Conservation (phyloP, 352 stramenopile species). For the Globisporangium cederbergense region DNA sequence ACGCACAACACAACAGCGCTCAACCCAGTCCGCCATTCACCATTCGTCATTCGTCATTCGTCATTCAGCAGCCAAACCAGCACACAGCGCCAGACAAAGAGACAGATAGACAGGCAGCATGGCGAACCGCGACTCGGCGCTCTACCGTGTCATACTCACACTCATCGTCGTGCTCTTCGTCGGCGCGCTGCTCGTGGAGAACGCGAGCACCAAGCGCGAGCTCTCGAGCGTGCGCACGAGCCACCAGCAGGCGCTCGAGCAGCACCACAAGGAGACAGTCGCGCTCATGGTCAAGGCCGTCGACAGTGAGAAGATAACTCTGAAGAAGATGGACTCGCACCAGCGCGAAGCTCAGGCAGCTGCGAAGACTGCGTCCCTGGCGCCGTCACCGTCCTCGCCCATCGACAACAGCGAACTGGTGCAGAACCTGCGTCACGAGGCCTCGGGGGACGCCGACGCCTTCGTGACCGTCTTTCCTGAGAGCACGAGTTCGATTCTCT, state of each 20-base stretch:
- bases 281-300: neutral
- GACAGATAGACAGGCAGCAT: neutral
- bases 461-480: neutral
- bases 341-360: no score
- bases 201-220: constrained; percentile 10
- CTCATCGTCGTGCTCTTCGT: constrained; percentile 10
- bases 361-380: no score
- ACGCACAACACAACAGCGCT: no score
- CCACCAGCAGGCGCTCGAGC: neutral
- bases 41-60: neutral
- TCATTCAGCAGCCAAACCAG: neutral
- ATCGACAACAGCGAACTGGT: neutral
- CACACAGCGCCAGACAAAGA: neutral
- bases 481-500: neutral
- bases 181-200: constrained; percentile 9
- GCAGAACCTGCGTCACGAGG: constrained; percentile 1
- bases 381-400: no score
- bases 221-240: constrained; percentile 1
- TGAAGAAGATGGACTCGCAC: no score
- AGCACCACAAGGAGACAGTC: neutral
- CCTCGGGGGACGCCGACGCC: neutral
- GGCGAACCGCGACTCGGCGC: neutral
- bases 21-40: no score
- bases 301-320: neutral
- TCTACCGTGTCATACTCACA: neutral